A percentile compares a stretch with the other conserved stretches of the same genome.
These are phyloP conservation scores for Colletotrichum australisinense DNA, from an alignment of 2,329 filamentous ascomycete genomes.

Conservation along the genomic window DNA sequence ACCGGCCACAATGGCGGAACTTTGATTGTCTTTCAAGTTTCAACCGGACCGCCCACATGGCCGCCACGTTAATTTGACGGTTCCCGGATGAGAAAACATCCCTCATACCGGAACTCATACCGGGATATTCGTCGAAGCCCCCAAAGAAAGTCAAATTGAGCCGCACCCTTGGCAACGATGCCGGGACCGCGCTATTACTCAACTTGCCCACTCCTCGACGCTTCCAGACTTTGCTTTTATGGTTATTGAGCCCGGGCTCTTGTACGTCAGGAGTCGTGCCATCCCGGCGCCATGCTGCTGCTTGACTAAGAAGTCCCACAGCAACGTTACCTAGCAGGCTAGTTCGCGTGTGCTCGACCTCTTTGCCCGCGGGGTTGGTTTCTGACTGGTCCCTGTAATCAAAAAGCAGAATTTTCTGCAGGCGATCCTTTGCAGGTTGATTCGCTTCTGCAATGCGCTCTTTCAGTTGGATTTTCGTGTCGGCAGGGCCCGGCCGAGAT, in stretches of 20 bases:
- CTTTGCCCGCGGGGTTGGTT: not conserved
- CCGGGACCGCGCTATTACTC: conserved; percentile 16
- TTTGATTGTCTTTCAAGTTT: not conserved
- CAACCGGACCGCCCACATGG: not conserved
- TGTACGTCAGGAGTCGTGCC: not conserved
- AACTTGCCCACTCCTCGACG: not conserved
- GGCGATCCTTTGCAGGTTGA: not conserved
- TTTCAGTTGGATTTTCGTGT: not conserved
- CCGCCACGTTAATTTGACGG: conserved; percentile 19
- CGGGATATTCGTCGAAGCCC: not conserved
- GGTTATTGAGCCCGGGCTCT: not conserved
- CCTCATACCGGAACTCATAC: not conserved
- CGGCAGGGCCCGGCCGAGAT: conserved; percentile 14
- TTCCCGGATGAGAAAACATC: not conserved
- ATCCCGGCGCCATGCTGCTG: not conserved
- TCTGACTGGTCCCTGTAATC: conserved; percentile 7
- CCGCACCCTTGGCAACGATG: conserved; percentile 16
- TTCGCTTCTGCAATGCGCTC: not conserved
- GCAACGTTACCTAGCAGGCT: not conserved
- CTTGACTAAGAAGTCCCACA: conserved; percentile 27
- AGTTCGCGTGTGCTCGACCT: not conserved
- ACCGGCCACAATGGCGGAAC: not conserved
- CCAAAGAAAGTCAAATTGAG: conserved; percentile 9
- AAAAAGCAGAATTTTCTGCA: not conserved
- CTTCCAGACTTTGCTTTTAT: not conserved